These are phyloP conservation scores for Didymella glomerata DNA, from an alignment of 2,329 filamentous ascomycete species.

Conservation along the genomic window DNA sequence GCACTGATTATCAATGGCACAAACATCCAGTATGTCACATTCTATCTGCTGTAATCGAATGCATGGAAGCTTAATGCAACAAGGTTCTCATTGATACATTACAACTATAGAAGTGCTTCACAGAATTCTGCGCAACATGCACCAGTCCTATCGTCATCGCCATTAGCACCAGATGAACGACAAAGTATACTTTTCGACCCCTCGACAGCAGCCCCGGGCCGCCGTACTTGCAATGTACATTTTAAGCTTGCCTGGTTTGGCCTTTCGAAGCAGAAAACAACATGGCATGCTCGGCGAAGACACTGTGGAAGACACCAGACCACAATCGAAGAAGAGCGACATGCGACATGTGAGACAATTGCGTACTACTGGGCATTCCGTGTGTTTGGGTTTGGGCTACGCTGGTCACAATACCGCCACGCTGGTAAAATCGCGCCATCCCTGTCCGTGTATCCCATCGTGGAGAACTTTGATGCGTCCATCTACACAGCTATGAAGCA, in stretches of 20 bases:
- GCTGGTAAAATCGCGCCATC: neutral
- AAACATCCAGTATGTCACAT: neutral
- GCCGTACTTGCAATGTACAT: no score
- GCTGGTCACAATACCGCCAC: neutral
- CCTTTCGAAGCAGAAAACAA: no score
- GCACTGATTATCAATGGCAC: neutral
- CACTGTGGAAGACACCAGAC: no score
- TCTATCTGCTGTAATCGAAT: neutral
- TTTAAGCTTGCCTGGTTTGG: no score
- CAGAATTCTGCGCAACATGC: no score
- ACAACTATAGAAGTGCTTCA: neutral
- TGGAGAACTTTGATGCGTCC: neutral
- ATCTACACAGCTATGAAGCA: neutral
- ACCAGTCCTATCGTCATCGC: no score
- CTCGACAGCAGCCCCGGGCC: no score
- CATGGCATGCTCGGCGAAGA: no score
- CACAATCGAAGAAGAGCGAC: neutral
- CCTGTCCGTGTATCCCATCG: neutral
- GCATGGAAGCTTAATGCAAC: neutral
- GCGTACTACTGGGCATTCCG: neutral
- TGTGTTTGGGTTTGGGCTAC: neutral
- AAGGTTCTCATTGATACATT: neutral
- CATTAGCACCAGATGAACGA: no score
- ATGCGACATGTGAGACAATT: neutral
- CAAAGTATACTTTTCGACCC: no score